Percentiles rank a stretch among this genome's conserved stretches.
Conservation (phyloP, 306 rosid species). For the Alnus rubra region DNA sequence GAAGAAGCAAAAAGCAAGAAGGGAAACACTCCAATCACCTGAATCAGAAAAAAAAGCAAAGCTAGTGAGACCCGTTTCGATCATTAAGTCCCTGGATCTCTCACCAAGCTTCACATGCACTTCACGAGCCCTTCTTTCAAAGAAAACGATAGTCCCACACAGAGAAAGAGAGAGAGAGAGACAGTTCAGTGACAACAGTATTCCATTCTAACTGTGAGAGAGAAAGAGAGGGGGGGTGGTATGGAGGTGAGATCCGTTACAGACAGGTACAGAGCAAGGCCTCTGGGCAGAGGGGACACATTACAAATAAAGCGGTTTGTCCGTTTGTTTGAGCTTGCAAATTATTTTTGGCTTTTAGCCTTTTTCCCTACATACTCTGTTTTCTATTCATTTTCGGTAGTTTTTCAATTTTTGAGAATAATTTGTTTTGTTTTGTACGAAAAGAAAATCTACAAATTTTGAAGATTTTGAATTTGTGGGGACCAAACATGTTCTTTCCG, state of each 20-base stretch:
- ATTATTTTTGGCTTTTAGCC: background rate
- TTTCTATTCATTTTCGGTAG: background rate
- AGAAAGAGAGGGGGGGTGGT: slow-evolving; percentile 13
- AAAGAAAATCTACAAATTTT: slow-evolving; percentile 7
- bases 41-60: slow-evolving; percentile 52
- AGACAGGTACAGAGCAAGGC: slow-evolving; percentile 38
- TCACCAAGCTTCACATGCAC: slow-evolving; percentile 74
- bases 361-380: background rate
- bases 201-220: background rate
- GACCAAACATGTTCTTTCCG: slow-evolving; percentile 13
- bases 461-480: slow-evolving; percentile 10
- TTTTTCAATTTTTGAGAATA: background rate
- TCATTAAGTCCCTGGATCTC: slow-evolving; percentile 72
- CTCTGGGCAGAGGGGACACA: slow-evolving; percentile 47
- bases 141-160: slow-evolving; percentile 49
- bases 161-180: slow-evolving; percentile 12
- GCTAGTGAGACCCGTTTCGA: slow-evolving; percentile 44
- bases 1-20: slow-evolving; percentile 33
- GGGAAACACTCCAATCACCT: slow-evolving; percentile 57
- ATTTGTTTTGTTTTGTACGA: background rate
- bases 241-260: slow-evolving; percentile 65
- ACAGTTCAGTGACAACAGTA: background rate
- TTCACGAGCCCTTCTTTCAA: slow-evolving; percentile 57
- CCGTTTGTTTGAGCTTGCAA: slow-evolving; percentile 67
- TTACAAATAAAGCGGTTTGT: slow-evolving; percentile 66